Evolutionary conservation across 129 eudicot genomes (phyloP).

Genomic region (Dittrichia graveolens): DNA sequence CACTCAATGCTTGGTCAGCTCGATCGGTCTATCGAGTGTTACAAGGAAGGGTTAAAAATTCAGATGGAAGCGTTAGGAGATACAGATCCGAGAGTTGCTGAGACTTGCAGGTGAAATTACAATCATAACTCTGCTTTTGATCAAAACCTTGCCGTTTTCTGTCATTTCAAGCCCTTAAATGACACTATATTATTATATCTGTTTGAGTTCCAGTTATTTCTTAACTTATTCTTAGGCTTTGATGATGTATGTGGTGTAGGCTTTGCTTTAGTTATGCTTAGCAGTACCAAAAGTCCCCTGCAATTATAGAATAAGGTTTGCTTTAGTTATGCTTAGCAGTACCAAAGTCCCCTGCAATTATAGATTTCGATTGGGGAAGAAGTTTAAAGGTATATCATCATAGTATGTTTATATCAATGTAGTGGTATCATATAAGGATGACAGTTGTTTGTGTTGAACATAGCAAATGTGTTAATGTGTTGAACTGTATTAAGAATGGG

Average conservation of each 20-base stretch:
- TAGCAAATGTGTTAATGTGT: not conserved
- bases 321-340: not conserved
- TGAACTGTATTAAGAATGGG: not conserved
- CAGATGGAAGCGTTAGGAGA: constrained; percentile 95
- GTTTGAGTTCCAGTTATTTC: constrained; percentile 1
- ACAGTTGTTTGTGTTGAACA: not conserved
- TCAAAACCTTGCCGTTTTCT: constrained; percentile 7
- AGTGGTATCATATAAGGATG: not conserved
- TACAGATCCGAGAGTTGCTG: constrained; percentile 94
- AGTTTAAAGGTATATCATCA: not conserved
- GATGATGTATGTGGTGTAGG: constrained; percentile 10
- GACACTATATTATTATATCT: not conserved
- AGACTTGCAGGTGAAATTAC: constrained; percentile 80
- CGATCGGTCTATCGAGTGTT: constrained; percentile 84
- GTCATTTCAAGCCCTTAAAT: not conserved
- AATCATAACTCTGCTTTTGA: not conserved
- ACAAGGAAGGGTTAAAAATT: constrained; percentile 81
- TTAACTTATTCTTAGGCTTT: not conserved
- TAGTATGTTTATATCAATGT: not conserved
- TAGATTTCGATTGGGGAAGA: not conserved
- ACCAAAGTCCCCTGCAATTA: not conserved
- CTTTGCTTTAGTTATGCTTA: not conserved
- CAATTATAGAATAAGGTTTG: not conserved
- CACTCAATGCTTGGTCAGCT: constrained; percentile 91
- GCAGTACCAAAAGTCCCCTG: not conserved